Percentiles rank a stretch among this genome's conserved stretches.
phyloP scores from a whole-genome alignment of 495 filamentous ascomycete genomes.

The Haplographium delicatum region DNA sequence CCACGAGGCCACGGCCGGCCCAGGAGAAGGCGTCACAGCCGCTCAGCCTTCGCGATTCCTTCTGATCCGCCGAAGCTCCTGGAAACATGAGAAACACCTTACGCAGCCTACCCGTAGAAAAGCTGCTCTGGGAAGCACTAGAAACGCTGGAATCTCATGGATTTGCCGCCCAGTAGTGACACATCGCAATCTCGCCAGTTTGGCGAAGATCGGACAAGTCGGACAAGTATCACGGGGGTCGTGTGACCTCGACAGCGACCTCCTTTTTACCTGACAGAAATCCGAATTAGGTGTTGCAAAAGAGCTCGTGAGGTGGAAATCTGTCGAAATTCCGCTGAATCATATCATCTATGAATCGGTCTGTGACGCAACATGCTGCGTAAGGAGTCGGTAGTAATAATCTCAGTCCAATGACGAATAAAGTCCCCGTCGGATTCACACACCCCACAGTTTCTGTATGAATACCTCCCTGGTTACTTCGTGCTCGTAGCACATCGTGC shows the following conservation, averaged over 20 bases:
- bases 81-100: slow-evolving; percentile 1
- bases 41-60: slow-evolving; percentile 4
- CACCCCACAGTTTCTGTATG: no score
- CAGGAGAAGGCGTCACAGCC: neutral
- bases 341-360: no score
- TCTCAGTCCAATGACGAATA: no score
- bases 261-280: neutral
- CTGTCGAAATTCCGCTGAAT: slow-evolving; percentile 3
- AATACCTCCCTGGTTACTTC: no score
- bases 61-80: slow-evolving; percentile 3
- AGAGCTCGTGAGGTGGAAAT: slow-evolving; percentile 3
- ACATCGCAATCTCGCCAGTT: slow-evolving; percentile 17
- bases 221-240: no score
- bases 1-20: neutral
- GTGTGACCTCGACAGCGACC: slow-evolving; percentile 5
- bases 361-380: no score
- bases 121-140: no score
- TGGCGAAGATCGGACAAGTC: no score
- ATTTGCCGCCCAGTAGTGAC: slow-evolving; percentile 12
- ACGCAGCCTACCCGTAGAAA: neutral
- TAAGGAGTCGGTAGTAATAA: no score
- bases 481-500: no score
- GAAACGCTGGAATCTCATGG: no score
- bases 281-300: neutral
- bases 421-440: no score